phyloP scores from a whole-genome alignment of 805 yeast species.

The Yarrowia hollandica region DNA sequence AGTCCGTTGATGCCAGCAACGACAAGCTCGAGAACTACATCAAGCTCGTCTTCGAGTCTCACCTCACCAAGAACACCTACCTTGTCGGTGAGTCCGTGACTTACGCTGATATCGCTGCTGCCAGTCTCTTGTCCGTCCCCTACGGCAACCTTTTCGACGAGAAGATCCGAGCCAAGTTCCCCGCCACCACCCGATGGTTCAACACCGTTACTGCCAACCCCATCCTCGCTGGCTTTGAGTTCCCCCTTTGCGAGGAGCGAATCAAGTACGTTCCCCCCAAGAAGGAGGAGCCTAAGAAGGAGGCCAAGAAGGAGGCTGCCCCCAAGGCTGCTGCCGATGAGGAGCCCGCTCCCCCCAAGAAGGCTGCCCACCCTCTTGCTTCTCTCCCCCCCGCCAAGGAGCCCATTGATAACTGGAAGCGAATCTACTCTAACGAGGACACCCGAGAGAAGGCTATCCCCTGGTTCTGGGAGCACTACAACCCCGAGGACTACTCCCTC shows the following conservation, averaged over 20 bases:
- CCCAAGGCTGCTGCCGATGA: conserved; percentile 43
- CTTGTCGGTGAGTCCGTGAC: conserved; percentile 68
- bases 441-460: conserved; percentile 93
- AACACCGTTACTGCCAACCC: conserved; percentile 53
- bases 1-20: conserved; percentile 51
- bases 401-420: conserved; percentile 90
- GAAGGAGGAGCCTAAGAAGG: conserved; percentile 67
- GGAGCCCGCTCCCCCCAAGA: conserved; percentile 56
- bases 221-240: conserved; percentile 50
- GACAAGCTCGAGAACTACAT: conserved; percentile 46
- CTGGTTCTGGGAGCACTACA: conserved; percentile 96
- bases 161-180: conserved; percentile 63
- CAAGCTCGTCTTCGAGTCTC: conserved; percentile 42
- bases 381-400: conserved; percentile 70
- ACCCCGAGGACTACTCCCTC: conserved; percentile 90
- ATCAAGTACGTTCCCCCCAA: conserved; percentile 66
- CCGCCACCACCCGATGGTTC: conserved; percentile 71
- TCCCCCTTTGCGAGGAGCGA: conserved; percentile 64
- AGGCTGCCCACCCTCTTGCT: conserved; percentile 90
- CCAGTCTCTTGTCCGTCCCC: conserved; percentile 50
- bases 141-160: conserved; percentile 60
- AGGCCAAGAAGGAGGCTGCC: conserved; percentile 40
- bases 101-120: conserved; percentile 64
- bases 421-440: conserved; percentile 94
- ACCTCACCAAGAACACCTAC: conserved; percentile 57